A percentile compares a stretch with the other conserved stretches of the same genome.
phyloP scores from a whole-genome alignment of 495 filamentous ascomycete species.

The Neurospora sublineolata region DNA sequence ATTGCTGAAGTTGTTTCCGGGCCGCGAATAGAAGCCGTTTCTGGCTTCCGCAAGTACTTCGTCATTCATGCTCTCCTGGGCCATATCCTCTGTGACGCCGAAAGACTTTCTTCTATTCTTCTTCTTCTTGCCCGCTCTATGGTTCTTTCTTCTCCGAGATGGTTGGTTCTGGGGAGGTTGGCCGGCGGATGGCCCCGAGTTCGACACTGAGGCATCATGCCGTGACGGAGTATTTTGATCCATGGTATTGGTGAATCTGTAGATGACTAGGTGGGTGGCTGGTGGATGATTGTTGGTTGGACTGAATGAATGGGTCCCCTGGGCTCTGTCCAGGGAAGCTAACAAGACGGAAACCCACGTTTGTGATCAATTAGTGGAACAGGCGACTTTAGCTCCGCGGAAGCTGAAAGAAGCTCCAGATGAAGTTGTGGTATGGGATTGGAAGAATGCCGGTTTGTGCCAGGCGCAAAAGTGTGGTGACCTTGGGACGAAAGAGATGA shows the following conservation, averaged over 20 bases:
- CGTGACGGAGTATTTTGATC: background rate
- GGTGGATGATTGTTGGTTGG: background rate
- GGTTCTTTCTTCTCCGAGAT: slow-evolving; percentile 26
- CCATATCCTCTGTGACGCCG: slow-evolving; percentile 37
- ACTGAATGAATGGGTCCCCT: background rate
- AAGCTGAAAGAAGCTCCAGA: background rate
- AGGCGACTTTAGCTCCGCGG: background rate
- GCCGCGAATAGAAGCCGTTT: slow-evolving; percentile 47
- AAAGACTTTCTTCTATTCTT: slow-evolving; percentile 54
- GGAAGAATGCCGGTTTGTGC: background rate
- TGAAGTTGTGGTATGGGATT: background rate
- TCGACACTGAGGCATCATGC: slow-evolving; percentile 24
- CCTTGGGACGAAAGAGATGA: background rate
- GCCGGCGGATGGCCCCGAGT: slow-evolving; percentile 34
- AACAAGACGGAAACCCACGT: background rate
- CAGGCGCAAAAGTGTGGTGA: background rate
- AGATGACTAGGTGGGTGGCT: background rate
- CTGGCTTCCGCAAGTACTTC: slow-evolving; percentile 22
- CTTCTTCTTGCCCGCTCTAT: slow-evolving; percentile 47
- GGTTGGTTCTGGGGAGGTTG: slow-evolving; percentile 13
- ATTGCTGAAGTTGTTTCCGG: slow-evolving; percentile 50
- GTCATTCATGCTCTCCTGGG: slow-evolving; percentile 23
- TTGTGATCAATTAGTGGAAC: background rate
- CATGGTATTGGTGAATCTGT: background rate
- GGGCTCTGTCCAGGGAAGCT: background rate